Conservation (phyloP, 257 asterid genomes). For the Solanum bulbocastanum region DNA sequence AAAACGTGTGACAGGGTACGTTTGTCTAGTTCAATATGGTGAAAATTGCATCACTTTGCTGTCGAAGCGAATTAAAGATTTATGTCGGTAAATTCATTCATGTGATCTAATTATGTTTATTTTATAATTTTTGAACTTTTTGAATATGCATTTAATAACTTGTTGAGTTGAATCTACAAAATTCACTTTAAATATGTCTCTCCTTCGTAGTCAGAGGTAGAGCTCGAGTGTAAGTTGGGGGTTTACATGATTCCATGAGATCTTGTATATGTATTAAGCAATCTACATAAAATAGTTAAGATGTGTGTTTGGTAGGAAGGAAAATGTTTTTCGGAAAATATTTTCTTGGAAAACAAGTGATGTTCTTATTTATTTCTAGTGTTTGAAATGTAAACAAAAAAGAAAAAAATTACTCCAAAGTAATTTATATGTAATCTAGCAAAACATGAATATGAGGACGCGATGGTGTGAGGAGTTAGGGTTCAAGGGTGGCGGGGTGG, state of each 20-base stretch:
- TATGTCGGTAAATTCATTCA: not conserved
- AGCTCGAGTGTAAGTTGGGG: not conserved
- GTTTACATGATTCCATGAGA: not conserved
- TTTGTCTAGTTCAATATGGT: not conserved
- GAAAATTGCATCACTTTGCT: not conserved
- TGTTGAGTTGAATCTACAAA: not conserved
- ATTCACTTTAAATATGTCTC: not conserved
- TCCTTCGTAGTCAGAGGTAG: not conserved
- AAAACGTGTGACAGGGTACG: not conserved
- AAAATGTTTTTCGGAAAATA: too few relatives aligned
- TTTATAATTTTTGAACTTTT: not conserved
- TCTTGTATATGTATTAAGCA: not conserved
- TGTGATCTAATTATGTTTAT: not conserved
- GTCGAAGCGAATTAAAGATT: not conserved
- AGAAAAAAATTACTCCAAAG: fast-evolving
- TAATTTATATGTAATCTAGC: not conserved
- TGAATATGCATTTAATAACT: not conserved
- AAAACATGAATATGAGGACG: not conserved
- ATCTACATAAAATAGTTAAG: not conserved
- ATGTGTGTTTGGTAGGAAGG: not conserved
- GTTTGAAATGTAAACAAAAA: not conserved
- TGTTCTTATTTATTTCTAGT: not conserved
- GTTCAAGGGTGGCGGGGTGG: not conserved
- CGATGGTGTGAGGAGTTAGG: not conserved
- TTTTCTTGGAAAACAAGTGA: not conserved